Conservation (phyloP, 2,329 filamentous ascomycete species). For the Apiospora koreana region DNA sequence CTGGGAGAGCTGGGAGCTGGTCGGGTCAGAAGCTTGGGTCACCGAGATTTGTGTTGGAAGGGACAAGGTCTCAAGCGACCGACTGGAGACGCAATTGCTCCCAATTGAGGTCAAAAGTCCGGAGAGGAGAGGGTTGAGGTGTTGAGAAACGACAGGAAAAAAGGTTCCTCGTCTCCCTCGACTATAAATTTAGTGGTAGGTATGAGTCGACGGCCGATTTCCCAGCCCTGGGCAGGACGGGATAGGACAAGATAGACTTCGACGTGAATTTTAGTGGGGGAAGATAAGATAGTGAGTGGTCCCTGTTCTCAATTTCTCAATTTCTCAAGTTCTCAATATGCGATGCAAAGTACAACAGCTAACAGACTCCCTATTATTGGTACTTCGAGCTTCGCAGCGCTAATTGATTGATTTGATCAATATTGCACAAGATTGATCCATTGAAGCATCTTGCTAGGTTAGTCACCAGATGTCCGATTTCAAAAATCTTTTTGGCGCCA, state of each 20-base stretch:
- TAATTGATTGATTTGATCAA: too few species aligned
- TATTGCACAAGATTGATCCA: too few species aligned
- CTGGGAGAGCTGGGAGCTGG: not conserved
- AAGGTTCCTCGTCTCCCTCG: not conserved
- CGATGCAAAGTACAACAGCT: not conserved
- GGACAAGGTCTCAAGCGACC: slow-evolving; percentile 2
- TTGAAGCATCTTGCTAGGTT: not conserved
- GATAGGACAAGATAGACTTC: slow-evolving; percentile 2
- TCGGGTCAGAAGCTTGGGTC: slow-evolving; percentile 6
- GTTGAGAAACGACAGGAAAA: slow-evolving; percentile 10
- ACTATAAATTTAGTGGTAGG: slow-evolving; percentile 15
- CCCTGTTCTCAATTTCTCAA: too few species aligned
- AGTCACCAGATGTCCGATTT: not conserved
- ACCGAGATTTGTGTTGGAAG: not conserved
- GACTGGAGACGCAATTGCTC: slow-evolving; percentile 7
- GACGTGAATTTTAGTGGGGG: slow-evolving; percentile 15
- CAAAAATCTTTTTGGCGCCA: not conserved
- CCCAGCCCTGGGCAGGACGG: not conserved
- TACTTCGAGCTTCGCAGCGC: not conserved
- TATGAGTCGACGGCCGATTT: slow-evolving; percentile 14
- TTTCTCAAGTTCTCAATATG: too few species aligned
- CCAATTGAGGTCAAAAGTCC: not conserved
- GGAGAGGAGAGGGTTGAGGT: not conserved
- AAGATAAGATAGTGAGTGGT: slow-evolving; percentile 17
- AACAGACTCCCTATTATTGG: not conserved